phyloP scores from a whole-genome alignment of 2,329 filamentous ascomycete genomes.

The Periconia digitata region DNA sequence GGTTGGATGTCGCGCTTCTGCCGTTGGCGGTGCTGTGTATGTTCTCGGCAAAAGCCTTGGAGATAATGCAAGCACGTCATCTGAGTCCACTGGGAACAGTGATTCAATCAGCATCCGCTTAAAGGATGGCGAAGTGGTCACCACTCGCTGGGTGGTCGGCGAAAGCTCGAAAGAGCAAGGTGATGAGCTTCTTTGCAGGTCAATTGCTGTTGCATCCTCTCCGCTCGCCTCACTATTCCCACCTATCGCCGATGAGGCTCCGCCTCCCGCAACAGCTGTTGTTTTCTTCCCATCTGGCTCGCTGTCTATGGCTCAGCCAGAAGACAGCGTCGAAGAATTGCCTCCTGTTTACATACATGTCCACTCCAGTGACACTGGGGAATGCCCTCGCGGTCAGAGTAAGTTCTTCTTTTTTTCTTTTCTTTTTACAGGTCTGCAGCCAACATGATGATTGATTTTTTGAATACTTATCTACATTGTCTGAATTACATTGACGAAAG shows the following conservation, averaged over 20 bases:
- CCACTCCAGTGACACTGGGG: slow-evolving; percentile 88
- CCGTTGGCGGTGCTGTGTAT: slow-evolving; percentile 89
- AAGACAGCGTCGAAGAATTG: slow-evolving; percentile 24
- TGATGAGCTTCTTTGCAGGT: slow-evolving; percentile 52
- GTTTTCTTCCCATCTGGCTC: slow-evolving; percentile 64
- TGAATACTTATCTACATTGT: slow-evolving; percentile 99
- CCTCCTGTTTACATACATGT: slow-evolving; percentile 63
- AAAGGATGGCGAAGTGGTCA: slow-evolving; percentile 60
- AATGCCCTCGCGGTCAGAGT: slow-evolving; percentile 89
- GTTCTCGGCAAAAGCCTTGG: slow-evolving; percentile 73
- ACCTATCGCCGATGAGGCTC: slow-evolving; percentile 70
- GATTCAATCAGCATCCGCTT: slow-evolving; percentile 51
- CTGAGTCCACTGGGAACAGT: slow-evolving; percentile 7
- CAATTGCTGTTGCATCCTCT: slow-evolving; percentile 70
- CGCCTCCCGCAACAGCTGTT: slow-evolving; percentile 72
- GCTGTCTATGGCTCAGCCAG: slow-evolving; percentile 45
- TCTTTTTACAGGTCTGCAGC: slow-evolving; percentile 14
- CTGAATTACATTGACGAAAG: slow-evolving; percentile 90
- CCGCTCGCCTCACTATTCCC: slow-evolving; percentile 69
- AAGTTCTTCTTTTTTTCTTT: slow-evolving; percentile 54
- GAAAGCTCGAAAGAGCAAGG: slow-evolving; percentile 26
- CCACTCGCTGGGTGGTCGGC: slow-evolving; percentile 57
- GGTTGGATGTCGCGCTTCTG: slow-evolving; percentile 85
- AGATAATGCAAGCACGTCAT: slow-evolving; percentile 1
- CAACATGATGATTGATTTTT: slow-evolving; percentile 80